phyloP scores from a whole-genome alignment of 257 asterid genomes.

The Capsicum chinense region DNA sequence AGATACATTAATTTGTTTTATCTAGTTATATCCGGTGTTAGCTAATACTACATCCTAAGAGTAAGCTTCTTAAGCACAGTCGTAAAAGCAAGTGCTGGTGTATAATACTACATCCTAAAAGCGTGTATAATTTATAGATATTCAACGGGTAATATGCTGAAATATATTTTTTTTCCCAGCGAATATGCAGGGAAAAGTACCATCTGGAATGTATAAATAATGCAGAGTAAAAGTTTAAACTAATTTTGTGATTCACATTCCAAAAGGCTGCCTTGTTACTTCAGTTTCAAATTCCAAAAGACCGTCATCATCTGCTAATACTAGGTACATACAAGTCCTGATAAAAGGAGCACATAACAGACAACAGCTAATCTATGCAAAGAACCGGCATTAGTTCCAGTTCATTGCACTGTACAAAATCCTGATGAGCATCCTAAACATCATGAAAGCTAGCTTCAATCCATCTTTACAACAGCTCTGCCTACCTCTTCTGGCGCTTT shows the following conservation, averaged over 20 bases:
- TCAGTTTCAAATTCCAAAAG: background rate
- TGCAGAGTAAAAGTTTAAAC: background rate
- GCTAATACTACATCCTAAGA: no score
- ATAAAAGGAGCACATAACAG: slow-evolving; percentile 21
- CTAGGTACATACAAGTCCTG: slow-evolving; percentile 28
- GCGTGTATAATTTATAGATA: background rate
- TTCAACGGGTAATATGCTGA: background rate
- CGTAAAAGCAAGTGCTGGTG: background rate
- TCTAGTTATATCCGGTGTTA: no score
- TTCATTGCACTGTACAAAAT: slow-evolving; percentile 40
- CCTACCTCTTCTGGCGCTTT: slow-evolving; percentile 60
- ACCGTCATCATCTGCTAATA: slow-evolving; percentile 4
- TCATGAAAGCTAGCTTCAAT: slow-evolving; percentile 5
- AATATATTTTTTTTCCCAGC: no score
- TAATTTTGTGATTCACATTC: background rate
- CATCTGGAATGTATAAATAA: background rate
- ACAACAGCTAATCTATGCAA: slow-evolving; percentile 33
- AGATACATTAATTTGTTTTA: no score
- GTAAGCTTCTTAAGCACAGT: background rate
- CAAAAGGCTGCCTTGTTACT: background rate
- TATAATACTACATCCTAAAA: no score
- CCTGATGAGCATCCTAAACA: slow-evolving; percentile 26
- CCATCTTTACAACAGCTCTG: background rate
- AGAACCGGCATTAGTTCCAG: slow-evolving; percentile 25
- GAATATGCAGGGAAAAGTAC: background rate